A percentile compares a stretch with the other conserved stretches of the same genome.
Conservation (phyloP, 2,329 filamentous ascomycete genomes). For the Xylaria sp. region DNA sequence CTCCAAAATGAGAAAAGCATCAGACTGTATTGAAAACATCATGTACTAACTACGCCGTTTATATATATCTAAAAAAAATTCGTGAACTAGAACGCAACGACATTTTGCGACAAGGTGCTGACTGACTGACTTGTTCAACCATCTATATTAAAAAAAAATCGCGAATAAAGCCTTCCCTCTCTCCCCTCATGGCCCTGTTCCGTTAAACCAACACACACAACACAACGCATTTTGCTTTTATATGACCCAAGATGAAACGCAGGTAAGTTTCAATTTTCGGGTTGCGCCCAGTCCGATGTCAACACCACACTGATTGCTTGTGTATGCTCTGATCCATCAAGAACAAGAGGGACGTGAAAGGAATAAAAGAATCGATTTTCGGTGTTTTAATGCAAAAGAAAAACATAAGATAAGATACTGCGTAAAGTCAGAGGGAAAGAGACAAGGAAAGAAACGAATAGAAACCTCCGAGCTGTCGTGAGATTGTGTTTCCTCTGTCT, state of each 20-base stretch:
- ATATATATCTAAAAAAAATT: constrained; percentile 26
- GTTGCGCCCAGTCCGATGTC: not conserved
- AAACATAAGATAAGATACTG: constrained; percentile 15
- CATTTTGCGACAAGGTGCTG: constrained; percentile 6
- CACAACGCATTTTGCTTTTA: not conserved
- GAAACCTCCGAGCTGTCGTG: constrained; percentile 29
- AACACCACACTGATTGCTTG: not conserved
- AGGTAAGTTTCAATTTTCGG: constrained; percentile 18
- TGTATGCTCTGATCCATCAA: not conserved
- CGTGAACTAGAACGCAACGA: constrained; percentile 19
- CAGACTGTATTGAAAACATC: constrained; percentile 9
- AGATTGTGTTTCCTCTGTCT: constrained; percentile 34
- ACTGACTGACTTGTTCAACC: constrained; percentile 10
- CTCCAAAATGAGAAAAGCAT: constrained; percentile 5
- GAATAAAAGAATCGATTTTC: constrained; percentile 4
- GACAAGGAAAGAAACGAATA: constrained; percentile 3
- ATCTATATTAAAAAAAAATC: constrained; percentile 19
- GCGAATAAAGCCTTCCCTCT: not conserved
- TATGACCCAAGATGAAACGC: constrained; percentile 1
- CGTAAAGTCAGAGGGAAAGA: constrained; percentile 21
- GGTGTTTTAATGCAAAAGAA: constrained; percentile 14
- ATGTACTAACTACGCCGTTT: constrained; percentile 14
- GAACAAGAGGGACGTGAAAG: not conserved
- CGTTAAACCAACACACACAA: not conserved
- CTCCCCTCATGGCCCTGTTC: not conserved